Evolutionary conservation across 148 eudicot genomes (phyloP).

Genomic region (Dysphania ambrosioides): DNA sequence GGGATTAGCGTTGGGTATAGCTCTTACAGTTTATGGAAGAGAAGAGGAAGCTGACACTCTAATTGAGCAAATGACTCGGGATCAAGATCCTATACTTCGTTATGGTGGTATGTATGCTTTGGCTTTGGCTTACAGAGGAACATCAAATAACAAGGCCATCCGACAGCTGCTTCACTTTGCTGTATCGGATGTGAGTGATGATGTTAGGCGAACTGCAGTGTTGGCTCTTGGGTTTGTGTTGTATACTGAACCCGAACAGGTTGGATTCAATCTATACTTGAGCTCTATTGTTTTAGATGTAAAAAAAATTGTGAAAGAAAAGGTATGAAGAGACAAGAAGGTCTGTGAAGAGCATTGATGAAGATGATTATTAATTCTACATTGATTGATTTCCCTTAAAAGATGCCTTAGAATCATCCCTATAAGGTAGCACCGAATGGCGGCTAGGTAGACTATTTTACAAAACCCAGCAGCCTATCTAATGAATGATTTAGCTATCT

Average conservation of each 20-base stretch:
- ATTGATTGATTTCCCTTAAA: too few species aligned
- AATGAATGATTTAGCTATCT: not conserved
- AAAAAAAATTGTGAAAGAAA: not conserved
- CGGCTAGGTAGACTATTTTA: not conserved
- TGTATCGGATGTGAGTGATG: conserved; percentile 96
- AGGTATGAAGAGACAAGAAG: not conserved
- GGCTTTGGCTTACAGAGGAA: conserved; percentile 96
- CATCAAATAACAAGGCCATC: conserved; percentile 94
- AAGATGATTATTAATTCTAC: not conserved
- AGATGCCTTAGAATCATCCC: not conserved
- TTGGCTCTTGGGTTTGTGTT: conserved; percentile 96
- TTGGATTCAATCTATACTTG: conserved; percentile 30
- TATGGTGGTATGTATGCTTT: conserved; percentile 99
- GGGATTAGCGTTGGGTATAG: conserved; percentile 93
- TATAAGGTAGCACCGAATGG: not conserved
- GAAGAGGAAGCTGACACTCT: conserved; percentile 97
- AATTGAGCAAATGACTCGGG: conserved; percentile 96
- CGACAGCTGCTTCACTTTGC: conserved; percentile 98
- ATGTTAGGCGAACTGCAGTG: conserved; percentile 97
- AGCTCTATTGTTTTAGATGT: not conserved
- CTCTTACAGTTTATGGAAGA: conserved; percentile 94
- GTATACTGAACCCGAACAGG: conserved; percentile 97
- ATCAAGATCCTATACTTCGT: conserved; percentile 93
- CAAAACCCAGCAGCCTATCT: not conserved
- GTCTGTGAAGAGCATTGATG: not conserved